These are phyloP conservation scores for Colletotrichum tofieldiae DNA, from an alignment of 2,329 filamentous ascomycete species.

Conservation along the genomic window DNA sequence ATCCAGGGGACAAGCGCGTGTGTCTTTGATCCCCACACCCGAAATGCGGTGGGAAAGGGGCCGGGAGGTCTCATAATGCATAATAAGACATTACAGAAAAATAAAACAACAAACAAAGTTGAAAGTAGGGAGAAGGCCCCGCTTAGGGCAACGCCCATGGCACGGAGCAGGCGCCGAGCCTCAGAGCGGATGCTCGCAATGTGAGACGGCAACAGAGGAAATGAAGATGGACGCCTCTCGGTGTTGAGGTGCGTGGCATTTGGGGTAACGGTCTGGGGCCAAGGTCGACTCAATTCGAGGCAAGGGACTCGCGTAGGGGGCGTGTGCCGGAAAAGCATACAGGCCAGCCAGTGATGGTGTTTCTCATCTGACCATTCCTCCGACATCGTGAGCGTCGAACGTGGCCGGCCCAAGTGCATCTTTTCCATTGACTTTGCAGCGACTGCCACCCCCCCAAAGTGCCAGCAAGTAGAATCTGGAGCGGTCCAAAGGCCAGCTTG, in stretches of 20 bases:
- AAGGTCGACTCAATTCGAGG: not conserved
- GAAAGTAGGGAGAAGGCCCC: not conserved
- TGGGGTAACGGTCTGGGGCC: not conserved
- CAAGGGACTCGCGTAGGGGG: not conserved
- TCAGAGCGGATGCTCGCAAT: conserved; percentile 17
- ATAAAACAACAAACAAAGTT: not conserved
- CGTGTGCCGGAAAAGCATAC: not conserved
- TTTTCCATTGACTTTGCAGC: conserved; percentile 12
- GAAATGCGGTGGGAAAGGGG: conserved; percentile 10
- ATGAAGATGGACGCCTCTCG: conserved; percentile 26
- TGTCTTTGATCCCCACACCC: conserved; percentile 22
- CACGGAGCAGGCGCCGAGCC: conserved; percentile 30
- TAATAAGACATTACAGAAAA: not conserved
- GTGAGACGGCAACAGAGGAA: conserved; percentile 13
- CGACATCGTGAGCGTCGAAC: conserved; percentile 5
- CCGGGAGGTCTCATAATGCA: not conserved
- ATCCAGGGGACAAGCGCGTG: conserved; percentile 27
- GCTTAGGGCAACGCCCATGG: not conserved
- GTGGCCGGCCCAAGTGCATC: not conserved
- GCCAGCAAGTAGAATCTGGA: conserved; percentile 20
- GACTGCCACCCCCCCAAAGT: not conserved
- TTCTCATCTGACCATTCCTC: not conserved
- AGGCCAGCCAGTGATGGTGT: not conserved
- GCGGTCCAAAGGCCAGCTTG: conserved; percentile 25
- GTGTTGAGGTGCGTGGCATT: not conserved